These are phyloP conservation scores for Phytophthora boehmeriae DNA, from an alignment of 352 stramenopile species.

Conservation along the genomic window DNA sequence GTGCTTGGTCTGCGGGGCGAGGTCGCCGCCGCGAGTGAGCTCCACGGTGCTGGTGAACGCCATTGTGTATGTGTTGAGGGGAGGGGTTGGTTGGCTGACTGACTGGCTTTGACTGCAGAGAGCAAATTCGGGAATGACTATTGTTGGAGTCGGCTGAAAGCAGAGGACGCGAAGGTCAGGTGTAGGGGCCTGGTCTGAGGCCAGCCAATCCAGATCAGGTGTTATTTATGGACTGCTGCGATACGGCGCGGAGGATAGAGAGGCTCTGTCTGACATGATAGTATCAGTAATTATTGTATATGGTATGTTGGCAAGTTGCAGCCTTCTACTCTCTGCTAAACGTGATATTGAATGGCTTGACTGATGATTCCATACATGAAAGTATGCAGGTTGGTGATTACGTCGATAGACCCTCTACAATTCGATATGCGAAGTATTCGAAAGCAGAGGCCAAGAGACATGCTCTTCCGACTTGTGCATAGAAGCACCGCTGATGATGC, in stretches of 20 bases:
- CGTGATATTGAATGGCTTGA: no score
- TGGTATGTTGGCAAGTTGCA: no score
- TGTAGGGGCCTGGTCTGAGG: neutral
- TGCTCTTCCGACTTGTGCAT: neutral
- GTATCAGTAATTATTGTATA: no score
- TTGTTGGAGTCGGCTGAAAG: no score
- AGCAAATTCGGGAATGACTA: conserved; percentile 47
- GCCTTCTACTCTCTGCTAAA: no score
- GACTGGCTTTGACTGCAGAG: conserved; percentile 8
- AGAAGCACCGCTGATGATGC: no score
- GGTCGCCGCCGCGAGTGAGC: conserved; percentile 43
- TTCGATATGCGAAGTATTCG: neutral
- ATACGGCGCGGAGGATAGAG: neutral
- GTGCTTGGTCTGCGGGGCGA: conserved; percentile 38
- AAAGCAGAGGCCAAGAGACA: neutral
- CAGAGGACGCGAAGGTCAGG: neutral
- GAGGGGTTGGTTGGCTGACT: neutral
- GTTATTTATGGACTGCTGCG: neutral
- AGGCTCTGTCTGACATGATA: no score
- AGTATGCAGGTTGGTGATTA: no score
- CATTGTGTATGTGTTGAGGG: conserved; percentile 31
- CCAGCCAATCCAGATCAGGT: neutral
- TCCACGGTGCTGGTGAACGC: conserved; percentile 59
- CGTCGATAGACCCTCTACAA: neutral
- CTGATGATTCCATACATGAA: no score